Base-by-base conservation (phyloP, 2,329 filamentous ascomycete genomes). In the Dryadomyces quercus-mongolicae region DNA sequence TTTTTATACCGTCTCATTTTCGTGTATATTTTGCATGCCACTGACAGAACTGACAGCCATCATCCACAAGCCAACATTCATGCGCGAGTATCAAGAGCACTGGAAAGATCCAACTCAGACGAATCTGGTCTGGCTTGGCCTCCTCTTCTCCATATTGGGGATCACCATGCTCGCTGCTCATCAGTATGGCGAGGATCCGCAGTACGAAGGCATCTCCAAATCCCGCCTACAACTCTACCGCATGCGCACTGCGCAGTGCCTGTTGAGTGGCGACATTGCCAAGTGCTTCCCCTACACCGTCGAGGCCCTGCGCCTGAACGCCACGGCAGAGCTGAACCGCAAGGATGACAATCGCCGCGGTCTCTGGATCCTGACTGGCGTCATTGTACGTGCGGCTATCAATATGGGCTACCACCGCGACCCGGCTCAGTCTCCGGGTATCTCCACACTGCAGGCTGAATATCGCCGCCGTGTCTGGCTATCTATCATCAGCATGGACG, bases 371-470 rank as follows among this genome's bases (percentile, higher is more conserved):
- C 46, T 47, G 51, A 47, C 51, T 1, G 51, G 51, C 22, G 50
- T 52, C 40, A 20, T 52, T 8, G 25, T 52, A 5, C 51, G 51
- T 2, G 43, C 44, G 12, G 51, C 51, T 34, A 40, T 53, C 25
- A 53, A 47, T 21, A 53, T 53, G 51, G 51, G 51, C 45, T 53
- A 53, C 45, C 51, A 53, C 36, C 44, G 51, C 44, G 51, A 53
- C 18, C 51, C 51, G 12, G 7, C 31, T 13, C 34, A n/a, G 34
- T 31, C 22, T n/a, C 18, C 45, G 34, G 43, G 51, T 8, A 44
- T 53, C 7, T 42, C 51, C 1, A 18, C 18, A 3, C 20, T 40
- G 15, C 44, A 53, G 18, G 51, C 44, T 4, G 51, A 53, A 36
- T 48, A 48, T 18, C 51, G 51, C 3, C 51, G 51, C 3, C 51